Conservation (phyloP, 768 basidiomycete genomes). For the Lyophyllum decastes region DNA sequence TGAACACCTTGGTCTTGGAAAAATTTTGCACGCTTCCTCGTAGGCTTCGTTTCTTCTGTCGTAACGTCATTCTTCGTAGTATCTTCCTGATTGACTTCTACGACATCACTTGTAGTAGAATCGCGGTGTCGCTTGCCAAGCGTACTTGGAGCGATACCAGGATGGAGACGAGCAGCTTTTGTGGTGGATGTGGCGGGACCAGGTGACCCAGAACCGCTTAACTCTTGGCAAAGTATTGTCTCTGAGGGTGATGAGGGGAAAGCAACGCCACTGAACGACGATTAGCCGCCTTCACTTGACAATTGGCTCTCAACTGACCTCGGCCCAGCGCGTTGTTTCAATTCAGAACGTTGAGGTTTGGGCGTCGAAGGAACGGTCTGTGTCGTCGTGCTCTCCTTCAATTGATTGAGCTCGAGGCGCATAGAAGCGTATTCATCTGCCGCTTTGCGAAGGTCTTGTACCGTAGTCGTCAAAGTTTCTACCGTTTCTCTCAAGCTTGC, state of each 20-base stretch:
- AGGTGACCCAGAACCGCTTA: not conserved
- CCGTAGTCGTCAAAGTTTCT: constrained; percentile 29
- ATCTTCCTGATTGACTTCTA: constrained; percentile 44
- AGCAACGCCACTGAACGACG: constrained; percentile 22
- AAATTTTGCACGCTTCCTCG: constrained; percentile 56
- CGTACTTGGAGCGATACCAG: constrained; percentile 44
- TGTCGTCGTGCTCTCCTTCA: constrained; percentile 14
- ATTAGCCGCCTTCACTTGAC: not conserved
- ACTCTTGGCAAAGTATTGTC: not conserved
- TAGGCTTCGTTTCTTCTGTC: constrained; percentile 41
- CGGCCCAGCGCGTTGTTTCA: not conserved
- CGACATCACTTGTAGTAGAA: constrained; percentile 41
- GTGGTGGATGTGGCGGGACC: constrained; percentile 1
- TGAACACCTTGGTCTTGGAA: constrained; percentile 16
- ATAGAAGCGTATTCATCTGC: constrained; percentile 18
- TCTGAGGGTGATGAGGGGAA: constrained; percentile 6
- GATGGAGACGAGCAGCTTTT: constrained; percentile 24
- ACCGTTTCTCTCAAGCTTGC: constrained; percentile 37
- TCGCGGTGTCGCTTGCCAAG: constrained; percentile 73
- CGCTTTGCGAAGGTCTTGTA: constrained; percentile 29
- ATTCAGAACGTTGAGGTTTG: constrained; percentile 1
- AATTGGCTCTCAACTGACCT: constrained; percentile 5
- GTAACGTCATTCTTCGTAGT: constrained; percentile 36
- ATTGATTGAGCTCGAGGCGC: constrained; percentile 24
- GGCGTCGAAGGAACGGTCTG: constrained; percentile 12